Conservation (phyloP, 805 yeast species). For the Cyberlindnera mrakii region DNA sequence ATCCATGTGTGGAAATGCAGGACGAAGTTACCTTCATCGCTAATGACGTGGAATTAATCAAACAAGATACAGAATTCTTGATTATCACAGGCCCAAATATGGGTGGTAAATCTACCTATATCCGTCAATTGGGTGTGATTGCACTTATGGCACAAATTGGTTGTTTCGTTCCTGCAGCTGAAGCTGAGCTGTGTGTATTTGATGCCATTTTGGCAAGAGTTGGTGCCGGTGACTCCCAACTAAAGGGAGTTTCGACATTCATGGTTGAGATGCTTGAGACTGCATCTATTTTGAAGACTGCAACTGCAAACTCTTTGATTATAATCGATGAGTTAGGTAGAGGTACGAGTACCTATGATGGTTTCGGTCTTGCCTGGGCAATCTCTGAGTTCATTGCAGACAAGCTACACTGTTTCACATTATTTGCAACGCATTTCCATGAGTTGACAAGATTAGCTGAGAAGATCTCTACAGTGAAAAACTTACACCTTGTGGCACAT, state of each 20-base stretch:
- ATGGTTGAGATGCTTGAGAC: conserved; percentile 97
- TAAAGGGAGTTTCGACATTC: conserved; percentile 94
- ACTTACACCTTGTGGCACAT: conserved; percentile 91
- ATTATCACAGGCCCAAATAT: conserved; percentile 95
- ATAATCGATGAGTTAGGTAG: conserved; percentile 95
- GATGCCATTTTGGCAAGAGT: conserved; percentile 93
- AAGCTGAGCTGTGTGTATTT: conserved; percentile 75
- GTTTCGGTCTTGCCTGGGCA: conserved; percentile 97
- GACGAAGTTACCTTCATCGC: conserved; percentile 88
- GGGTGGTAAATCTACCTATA: conserved; percentile 96
- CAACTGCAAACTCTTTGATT: conserved; percentile 72
- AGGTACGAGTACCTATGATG: conserved; percentile 78
- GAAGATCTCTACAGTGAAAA: conserved; percentile 56
- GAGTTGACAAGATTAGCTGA: conserved; percentile 81
- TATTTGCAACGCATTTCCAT: conserved; percentile 97
- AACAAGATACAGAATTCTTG: conserved; percentile 56
- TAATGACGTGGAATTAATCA: conserved; percentile 71
- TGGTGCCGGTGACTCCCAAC: conserved; percentile 98
- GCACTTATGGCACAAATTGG: conserved; percentile 87
- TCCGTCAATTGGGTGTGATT: conserved; percentile 83
- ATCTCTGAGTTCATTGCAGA: conserved; percentile 80
- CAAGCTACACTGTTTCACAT: conserved; percentile 66
- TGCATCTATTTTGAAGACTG: conserved; percentile 75
- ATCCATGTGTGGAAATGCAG: conserved; percentile 91
- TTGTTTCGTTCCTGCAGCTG: conserved; percentile 75